phyloP scores from a whole-genome alignment of 306 rosid genomes.

The Luffa aegyptiaca region DNA sequence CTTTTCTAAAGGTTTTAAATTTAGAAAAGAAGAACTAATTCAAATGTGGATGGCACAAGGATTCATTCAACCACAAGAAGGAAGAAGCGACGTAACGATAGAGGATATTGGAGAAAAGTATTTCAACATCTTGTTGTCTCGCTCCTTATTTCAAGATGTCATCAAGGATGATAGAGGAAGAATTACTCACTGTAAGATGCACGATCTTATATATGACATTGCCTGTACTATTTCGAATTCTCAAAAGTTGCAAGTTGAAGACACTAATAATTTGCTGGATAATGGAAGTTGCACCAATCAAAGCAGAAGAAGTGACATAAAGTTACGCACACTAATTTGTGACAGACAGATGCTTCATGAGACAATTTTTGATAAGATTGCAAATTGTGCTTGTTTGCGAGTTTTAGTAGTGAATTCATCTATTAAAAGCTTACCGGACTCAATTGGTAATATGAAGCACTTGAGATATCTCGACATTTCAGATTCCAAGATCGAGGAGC shows the following conservation, averaged over 20 bases:
- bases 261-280: background rate
- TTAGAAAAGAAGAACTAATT: background rate
- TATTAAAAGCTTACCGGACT: background rate
- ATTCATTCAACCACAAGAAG: background rate
- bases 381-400: background rate
- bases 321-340: background rate
- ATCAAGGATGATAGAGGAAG: background rate
- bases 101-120: conserved; percentile 5
- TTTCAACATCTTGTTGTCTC: background rate
- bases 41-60: background rate
- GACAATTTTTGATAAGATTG: background rate
- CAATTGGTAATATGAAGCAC: background rate
- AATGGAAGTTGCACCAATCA: background rate
- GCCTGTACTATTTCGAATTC: background rate
- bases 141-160: conserved; percentile 4
- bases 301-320: too few species aligned
- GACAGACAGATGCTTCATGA: background rate
- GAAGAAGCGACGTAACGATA: background rate
- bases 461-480: background rate
- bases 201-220: conserved; percentile 9
- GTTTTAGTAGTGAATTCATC: background rate
- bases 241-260: background rate
- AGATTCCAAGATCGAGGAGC: background rate
- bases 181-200: background rate
- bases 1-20: background rate